phyloP scores from a whole-genome alignment of 1,139 yeast genomes.

The Citeromyces hawaiiensis region DNA sequence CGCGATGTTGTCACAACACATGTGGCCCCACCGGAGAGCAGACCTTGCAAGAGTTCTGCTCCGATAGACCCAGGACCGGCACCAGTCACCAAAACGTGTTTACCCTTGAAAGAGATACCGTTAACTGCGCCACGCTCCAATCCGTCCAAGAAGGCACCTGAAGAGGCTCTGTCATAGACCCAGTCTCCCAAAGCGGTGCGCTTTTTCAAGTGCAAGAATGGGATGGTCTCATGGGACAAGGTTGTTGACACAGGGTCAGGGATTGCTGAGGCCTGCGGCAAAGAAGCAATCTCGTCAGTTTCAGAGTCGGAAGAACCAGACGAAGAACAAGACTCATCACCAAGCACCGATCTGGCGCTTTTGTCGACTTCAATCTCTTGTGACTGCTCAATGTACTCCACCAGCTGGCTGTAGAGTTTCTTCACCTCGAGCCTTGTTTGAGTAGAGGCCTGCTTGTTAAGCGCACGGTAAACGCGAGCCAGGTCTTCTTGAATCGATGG shows the following conservation, averaged over 20 bases:
- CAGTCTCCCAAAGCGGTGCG: slow-evolving; percentile 62
- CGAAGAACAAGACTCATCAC: slow-evolving; percentile 35
- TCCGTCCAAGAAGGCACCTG: slow-evolving; percentile 75
- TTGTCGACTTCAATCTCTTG: slow-evolving; percentile 43
- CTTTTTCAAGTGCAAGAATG: slow-evolving; percentile 85
- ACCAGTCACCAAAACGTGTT: slow-evolving; percentile 87
- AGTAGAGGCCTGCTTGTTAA: slow-evolving; percentile 52
- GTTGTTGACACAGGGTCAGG: slow-evolving; percentile 62
- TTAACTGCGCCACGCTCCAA: slow-evolving; percentile 87
- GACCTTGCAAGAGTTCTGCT: slow-evolving; percentile 91
- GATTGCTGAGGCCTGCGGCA: slow-evolving; percentile 58
- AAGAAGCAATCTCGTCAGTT: slow-evolving; percentile 74
- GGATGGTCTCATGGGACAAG: slow-evolving; percentile 77
- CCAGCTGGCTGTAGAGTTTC: slow-evolving; percentile 64
- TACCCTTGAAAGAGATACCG: slow-evolving; percentile 83
- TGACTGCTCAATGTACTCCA: slow-evolving; percentile 54
- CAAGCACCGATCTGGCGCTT: slow-evolving; percentile 26
- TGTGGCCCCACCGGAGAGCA: slow-evolving; percentile 95
- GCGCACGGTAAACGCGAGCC: slow-evolving; percentile 71
- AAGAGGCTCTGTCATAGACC: slow-evolving; percentile 71
- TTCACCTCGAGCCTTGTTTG: slow-evolving; percentile 69
- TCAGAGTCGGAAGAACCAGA: slow-evolving; percentile 31
- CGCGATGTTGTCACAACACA: slow-evolving; percentile 94
- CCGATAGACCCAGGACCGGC: slow-evolving; percentile 99
- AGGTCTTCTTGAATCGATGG: slow-evolving; percentile 79